Evolutionary conservation across 805 yeast species (phyloP).

Genomic region (Saccharomycopsis microspora): DNA sequence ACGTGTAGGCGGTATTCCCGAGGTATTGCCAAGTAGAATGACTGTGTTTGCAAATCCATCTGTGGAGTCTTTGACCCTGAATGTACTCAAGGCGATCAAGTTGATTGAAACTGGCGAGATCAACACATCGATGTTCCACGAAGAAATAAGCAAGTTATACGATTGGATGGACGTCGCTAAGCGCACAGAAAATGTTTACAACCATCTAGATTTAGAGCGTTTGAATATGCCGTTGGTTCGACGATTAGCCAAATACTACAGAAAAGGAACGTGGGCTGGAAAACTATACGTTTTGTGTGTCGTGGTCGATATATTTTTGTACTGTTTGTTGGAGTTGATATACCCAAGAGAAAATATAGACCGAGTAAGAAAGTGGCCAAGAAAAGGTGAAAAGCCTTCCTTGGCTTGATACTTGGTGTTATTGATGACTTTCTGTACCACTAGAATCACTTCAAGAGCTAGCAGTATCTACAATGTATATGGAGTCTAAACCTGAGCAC

Average conservation of each 20-base stretch:
- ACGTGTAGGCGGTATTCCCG: conserved; percentile 95
- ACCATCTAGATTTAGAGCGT: conserved; percentile 30
- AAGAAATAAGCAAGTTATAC: conserved; percentile 70
- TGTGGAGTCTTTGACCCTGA: conserved; percentile 66
- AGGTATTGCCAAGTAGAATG: conserved; percentile 88
- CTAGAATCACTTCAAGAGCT: too few relatives aligned
- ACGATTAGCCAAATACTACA: conserved; percentile 53
- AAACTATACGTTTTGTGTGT: conserved; percentile 69
- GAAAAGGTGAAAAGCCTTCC: conserved; percentile 6
- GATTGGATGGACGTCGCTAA: conserved; percentile 85
- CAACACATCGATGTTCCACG: conserved; percentile 69
- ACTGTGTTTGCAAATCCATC: conserved; percentile 85
- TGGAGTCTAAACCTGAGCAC: too few relatives aligned
- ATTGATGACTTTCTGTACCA: too few relatives aligned
- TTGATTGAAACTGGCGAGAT: conserved; percentile 44
- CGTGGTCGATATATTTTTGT: conserved; percentile 66
- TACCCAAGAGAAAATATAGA: conserved; percentile 69
- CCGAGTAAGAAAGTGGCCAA: conserved; percentile 71
- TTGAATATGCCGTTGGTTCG: conserved; percentile 42
- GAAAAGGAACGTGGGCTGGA: conserved; percentile 79
- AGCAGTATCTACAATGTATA: too few relatives aligned
- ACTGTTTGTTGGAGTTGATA: conserved; percentile 50
- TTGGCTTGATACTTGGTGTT: neutral
- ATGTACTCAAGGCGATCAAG: conserved; percentile 60
- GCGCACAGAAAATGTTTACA: conserved; percentile 77